Evolutionary conservation across 2,329 filamentous ascomycete genomes (phyloP).

Genomic region (Lachnellula hyalina): DNA sequence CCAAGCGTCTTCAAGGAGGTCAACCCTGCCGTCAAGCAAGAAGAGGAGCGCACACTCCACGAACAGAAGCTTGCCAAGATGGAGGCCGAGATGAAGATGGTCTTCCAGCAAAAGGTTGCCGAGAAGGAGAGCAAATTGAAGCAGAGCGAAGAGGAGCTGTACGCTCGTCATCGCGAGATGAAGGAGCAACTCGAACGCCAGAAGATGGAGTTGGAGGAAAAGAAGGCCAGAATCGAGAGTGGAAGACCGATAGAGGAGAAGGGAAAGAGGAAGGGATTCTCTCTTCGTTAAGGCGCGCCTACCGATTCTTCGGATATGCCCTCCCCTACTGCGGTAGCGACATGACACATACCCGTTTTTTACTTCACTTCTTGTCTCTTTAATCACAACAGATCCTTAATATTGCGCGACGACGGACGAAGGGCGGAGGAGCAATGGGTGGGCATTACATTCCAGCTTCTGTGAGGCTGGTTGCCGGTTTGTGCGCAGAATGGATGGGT

Average conservation of each 20-base stretch:
- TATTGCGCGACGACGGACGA: slow-evolving; percentile 22
- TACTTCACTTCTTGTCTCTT: slow-evolving; percentile 32
- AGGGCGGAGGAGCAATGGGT: slow-evolving; percentile 20
- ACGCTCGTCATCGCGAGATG: slow-evolving; percentile 98
- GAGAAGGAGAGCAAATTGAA: slow-evolving; percentile 99
- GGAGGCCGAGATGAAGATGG: slow-evolving; percentile 99
- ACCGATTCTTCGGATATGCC: slow-evolving; percentile 17
- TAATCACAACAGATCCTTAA: slow-evolving; percentile 30
- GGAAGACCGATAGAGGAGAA: slow-evolving; percentile 96
- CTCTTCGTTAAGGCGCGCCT: slow-evolving; percentile 67
- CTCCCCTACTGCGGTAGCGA: slow-evolving; percentile 17
- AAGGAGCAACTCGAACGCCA: slow-evolving; percentile 98
- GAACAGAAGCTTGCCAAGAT: slow-evolving; percentile 99
- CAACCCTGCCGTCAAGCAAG: slow-evolving; percentile 99
- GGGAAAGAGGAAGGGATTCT: slow-evolving; percentile 99
- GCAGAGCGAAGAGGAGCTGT: slow-evolving; percentile 98
- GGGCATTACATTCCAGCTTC: slow-evolving; percentile 27
- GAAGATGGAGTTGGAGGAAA: slow-evolving; percentile 92
- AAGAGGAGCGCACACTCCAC: slow-evolving; percentile 95
- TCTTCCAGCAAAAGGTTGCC: slow-evolving; percentile 99
- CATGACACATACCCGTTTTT: slow-evolving; percentile 25
- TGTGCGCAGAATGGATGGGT: slow-evolving; percentile 19
- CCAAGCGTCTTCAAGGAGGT: slow-evolving; percentile 99
- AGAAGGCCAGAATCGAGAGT: slow-evolving; percentile 93
- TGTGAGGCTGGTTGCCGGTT: slow-evolving; percentile 25